phyloP scores from a whole-genome alignment of 805 yeast genomes.

The Candida oleophila region DNA sequence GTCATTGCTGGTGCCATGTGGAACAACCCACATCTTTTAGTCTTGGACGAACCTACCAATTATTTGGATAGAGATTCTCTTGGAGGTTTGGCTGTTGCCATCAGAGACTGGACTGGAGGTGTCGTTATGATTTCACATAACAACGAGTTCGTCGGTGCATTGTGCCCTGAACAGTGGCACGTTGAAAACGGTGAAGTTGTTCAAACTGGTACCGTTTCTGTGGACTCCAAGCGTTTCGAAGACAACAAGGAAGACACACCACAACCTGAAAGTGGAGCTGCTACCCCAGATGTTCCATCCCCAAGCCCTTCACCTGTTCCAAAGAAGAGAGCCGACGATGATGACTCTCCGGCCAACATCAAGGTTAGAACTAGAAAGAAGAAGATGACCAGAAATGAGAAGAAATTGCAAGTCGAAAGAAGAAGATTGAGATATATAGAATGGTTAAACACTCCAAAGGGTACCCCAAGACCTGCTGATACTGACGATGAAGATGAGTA shows the following conservation, averaged over 20 bases:
- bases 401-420: constrained; percentile 87
- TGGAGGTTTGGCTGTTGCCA: constrained; percentile 96
- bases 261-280: constrained; percentile 39
- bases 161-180: constrained; percentile 98
- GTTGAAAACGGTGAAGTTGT: constrained; percentile 90
- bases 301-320: constrained; percentile 26
- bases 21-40: constrained; percentile 97
- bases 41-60: constrained; percentile 97
- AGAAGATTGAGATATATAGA: constrained; percentile 91
- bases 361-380: constrained; percentile 91
- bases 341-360: constrained; percentile 93
- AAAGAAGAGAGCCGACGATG: constrained; percentile 57
- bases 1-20: constrained; percentile 99
- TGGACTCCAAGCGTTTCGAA: constrained; percentile 79
- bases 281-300: constrained; percentile 23
- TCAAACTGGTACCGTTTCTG: constrained; percentile 74
- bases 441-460: constrained; percentile 96
- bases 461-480: constrained; percentile 92
- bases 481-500: constrained; percentile 84
- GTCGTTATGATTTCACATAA: constrained; percentile 98
- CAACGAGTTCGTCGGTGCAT: constrained; percentile 93
- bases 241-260: constrained; percentile 55
- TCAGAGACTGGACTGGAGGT: constrained; percentile 98
- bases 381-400: constrained; percentile 96
- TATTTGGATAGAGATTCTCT: constrained; percentile 96